Base-by-base conservation (phyloP, 164 flowering plant species). In the Nymphaea colorata region DNA sequence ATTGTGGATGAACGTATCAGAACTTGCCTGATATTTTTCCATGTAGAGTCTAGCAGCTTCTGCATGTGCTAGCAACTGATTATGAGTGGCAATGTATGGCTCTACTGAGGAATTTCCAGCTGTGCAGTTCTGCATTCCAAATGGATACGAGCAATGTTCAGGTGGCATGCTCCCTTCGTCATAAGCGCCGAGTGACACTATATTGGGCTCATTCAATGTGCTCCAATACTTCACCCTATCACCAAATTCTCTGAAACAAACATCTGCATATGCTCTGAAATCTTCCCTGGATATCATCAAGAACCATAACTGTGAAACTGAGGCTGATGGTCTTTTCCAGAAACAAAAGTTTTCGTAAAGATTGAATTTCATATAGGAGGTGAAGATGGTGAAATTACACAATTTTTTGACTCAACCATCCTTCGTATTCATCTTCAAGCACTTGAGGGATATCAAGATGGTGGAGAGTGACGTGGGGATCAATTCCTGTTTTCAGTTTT, bases 351-450 rank as follows among this genome's bases (percentile, higher is more conserved):
- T 25, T 25, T 1, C 36, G 36, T 25, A 25, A 25, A 25, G 10
- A 10, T 45, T 5, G 53, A 45, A 1, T 45, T 17, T 17, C 4
- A 42, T 7, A 25, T 43, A 15, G 51, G 5, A 55, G 45, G 4
- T 68, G 59, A 69, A 72, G 44, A 8, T 41, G 18, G 66, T 47
- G n/a, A 64, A 42, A 41, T 61, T 75, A 88, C 97, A 88, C 80
- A 61, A 85, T 83, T 63, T 68, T 82, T 51, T 65, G 70, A 69
- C 78, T 84, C 41, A 87, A 62, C 88, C 90, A 90, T 76, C 92
- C 92, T 66, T 79, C 85, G 71, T 88, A 90, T 76, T 83, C 89
- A 59, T 90, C 92, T 77, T 90, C 89, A 47, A 90, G 92, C 43
- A 71, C 84, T 67, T 86, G 97, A 51, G 97, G 97, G 4, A 74